Base-by-base conservation (phyloP, 1,284 basidiomycete genomes). In the Melampsora americana region DNA sequence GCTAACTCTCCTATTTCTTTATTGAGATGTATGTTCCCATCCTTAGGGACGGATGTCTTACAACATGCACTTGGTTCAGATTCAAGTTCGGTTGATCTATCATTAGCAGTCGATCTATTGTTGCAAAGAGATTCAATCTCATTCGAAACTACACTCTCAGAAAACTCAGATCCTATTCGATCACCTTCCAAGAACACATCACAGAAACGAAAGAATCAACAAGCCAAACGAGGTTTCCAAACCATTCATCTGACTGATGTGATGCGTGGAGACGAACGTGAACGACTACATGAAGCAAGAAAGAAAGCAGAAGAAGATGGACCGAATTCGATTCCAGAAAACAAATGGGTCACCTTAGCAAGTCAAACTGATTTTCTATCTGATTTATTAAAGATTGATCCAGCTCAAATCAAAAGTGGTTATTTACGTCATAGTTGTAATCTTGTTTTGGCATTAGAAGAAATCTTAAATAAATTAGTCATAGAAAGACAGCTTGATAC, bases 181-280 rank as follows among this genome's bases (percentile, higher is more conserved):
- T 46, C 11, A 48, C 23, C n/a, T 59, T 6, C 53, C n/a, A 59
- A 23, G 18, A 56, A 50, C 16, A 64, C 39, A 44, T 30, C 23
- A 32, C 16, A 46, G 20, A 64, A 71, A 35, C 42, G 35, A 20
- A 64, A 64, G 20, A 35, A 35, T 3, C 32, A 39, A 23, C 53
- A 7, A 0, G 9, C 16, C 28, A 30, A 64, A 6, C 12, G 26
- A 28, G 42, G 39, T 16, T 5, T 30, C 2, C 30, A 66, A 35
- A 73, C 26, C 1, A 20, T 56, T 42, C 62, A 56, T 66, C 64
- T 73, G 6, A 73, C 30, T 26, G 71, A 73, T 50, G 46, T 73
- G 28, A 20, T 35, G 35, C 61, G 65, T 18, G 53, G 71, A n/a
- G 20, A 73, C 32, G 7, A 61, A 66, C 7, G 50, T 42, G 32